Percentiles rank a stretch among this genome's conserved stretches.
Evolutionary conservation across 352 stramenopile genomes (phyloP).

Genomic region (Pythium dissotocum): DNA sequence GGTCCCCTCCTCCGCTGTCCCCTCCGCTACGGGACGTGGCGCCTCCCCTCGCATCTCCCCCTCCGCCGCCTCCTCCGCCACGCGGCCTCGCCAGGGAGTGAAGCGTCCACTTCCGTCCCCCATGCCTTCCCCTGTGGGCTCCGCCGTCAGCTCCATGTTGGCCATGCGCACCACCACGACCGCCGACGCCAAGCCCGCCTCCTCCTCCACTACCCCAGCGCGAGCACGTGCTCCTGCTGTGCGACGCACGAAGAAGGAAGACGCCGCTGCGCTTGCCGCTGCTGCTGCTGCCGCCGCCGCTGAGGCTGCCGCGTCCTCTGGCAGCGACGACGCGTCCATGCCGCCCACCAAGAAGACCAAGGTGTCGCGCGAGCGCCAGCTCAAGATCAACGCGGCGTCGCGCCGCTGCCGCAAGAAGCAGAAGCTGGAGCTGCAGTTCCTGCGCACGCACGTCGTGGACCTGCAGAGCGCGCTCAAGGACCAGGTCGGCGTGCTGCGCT

Average conservation of each 20-base stretch:
- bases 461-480: constrained; percentile 72
- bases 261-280: constrained; percentile 5
- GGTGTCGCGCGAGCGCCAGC: constrained; percentile 80
- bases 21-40: background rate
- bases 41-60: constrained; percentile 13
- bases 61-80: background rate
- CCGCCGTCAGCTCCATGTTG: constrained; percentile 69
- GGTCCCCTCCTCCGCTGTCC: background rate
- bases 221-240: background rate
- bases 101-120: constrained; percentile 46
- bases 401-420: constrained; percentile 85
- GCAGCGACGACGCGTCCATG: constrained; percentile 22
- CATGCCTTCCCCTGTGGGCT: constrained; percentile 45
- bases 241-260: constrained; percentile 31
- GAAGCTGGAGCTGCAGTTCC: constrained; percentile 87
- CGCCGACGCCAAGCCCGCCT: background rate
- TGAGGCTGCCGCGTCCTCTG: constrained; percentile 11
- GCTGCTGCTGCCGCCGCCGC: constrained; percentile 4
- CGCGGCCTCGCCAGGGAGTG: constrained; percentile 31
- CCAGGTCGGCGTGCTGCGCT: constrained; percentile 52
- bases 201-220: background rate
- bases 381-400: constrained; percentile 87
- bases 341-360: constrained; percentile 74
- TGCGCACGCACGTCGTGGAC: constrained; percentile 79
- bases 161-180: constrained; percentile 36